Evolutionary conservation across 2,329 filamentous ascomycete genomes (phyloP).

Genomic region (Aspergillus tanneri): DNA sequence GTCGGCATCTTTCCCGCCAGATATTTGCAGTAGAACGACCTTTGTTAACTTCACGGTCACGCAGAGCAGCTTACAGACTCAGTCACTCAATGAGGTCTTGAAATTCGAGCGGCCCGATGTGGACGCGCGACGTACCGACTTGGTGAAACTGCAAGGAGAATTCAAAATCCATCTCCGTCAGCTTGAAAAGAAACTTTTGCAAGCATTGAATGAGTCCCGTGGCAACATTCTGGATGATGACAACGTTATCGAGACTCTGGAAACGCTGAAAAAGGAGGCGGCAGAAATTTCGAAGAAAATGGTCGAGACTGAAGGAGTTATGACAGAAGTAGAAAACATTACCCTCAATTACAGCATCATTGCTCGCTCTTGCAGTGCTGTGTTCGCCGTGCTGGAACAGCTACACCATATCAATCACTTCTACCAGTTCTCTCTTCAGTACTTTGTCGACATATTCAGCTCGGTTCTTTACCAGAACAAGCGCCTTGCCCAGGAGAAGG

Average conservation of each 20-base stretch:
- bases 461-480: constrained; percentile 80
- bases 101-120: constrained; percentile 97
- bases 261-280: constrained; percentile 96
- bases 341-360: constrained; percentile 92
- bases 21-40: constrained; percentile 96
- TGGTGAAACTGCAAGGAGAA: constrained; percentile 98
- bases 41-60: constrained; percentile 99
- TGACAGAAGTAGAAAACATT: constrained; percentile 95
- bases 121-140: constrained; percentile 90
- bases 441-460: constrained; percentile 97
- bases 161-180: constrained; percentile 98
- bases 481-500: constrained; percentile 66
- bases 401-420: constrained; percentile 98
- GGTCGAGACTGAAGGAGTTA: constrained; percentile 92
- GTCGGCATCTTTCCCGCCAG: constrained; percentile 90
- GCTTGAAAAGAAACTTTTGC: constrained; percentile 87
- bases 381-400: constrained; percentile 95
- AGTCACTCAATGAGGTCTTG: constrained; percentile 94
- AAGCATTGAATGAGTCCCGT: constrained; percentile 93
- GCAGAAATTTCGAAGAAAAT: constrained; percentile 96
- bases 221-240: constrained; percentile 98
- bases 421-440: constrained; percentile 98
- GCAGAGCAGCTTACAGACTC: constrained; percentile 96
- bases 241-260: constrained; percentile 94
- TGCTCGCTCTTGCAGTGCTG: constrained; percentile 90